Base-by-base conservation (phyloP, 2,329 filamentous ascomycete species). In the Bipolaris cookei region DNA sequence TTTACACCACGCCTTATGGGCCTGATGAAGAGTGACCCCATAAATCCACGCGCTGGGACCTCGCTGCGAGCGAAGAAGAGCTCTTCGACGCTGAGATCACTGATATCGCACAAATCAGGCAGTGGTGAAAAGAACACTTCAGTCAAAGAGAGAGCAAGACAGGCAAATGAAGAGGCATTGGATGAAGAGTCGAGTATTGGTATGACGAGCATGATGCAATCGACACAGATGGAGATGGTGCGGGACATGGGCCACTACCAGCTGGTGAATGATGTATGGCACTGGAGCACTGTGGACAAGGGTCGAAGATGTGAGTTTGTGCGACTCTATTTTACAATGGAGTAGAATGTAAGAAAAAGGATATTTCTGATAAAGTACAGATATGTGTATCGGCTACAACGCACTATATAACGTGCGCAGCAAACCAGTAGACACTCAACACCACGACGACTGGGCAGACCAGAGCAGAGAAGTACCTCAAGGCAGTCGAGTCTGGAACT, bases 271-370 rank as follows among this genome's bases (percentile, higher is more conserved):
- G 84, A 88, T 52, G 88, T 90, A n/a, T 89, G 89, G 80, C 89
- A 91, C 71, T 92, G 90, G 73, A 88, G 87, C 13, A 89, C 88
- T 0, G 84, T 90, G 13, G 90, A 92, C 66, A 84, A 88, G 72
- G 89, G 88, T 0, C 77, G 81, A 14, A 82, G 81, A 71, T 90
- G 88, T 86, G 77, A 66, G 80, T 71, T 37, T 50, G 14, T 13
- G 14, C 14, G 37, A 8, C 14, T 21, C n/a, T 16, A 14, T 6
- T 10, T 23, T 1, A 6, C 44, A 14, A 28, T 13, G 7, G 57
- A 25, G 4, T 10, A 32, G 4, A 6, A 34, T 14, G 14, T 7
- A n/a, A 6, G 28, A 4, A 42, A 10, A 18, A 16, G 4, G 18
- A 8, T 10, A 43, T 18, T 51, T n/a, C 49, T 70, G 50, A 64